Conservation (phyloP, 2,329 filamentous ascomycete genomes). For the Thielaviopsis musarum region DNA sequence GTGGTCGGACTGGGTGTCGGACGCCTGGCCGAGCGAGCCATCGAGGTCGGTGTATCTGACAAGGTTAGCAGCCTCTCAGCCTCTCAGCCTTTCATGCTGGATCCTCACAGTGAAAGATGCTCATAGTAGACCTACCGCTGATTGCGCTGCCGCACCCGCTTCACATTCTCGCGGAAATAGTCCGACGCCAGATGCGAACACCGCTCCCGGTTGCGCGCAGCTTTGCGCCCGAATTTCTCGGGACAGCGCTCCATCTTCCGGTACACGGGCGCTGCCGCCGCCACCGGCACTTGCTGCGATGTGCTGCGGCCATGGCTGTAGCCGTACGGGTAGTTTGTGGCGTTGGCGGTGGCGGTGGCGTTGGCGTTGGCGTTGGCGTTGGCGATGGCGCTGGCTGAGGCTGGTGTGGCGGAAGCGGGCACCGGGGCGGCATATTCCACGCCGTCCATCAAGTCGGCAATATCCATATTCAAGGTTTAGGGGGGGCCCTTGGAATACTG, state of each 20-base stretch:
- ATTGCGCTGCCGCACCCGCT: conserved; percentile 10
- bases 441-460: conserved; percentile 11
- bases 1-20: conserved; percentile 5
- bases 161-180: conserved; percentile 11
- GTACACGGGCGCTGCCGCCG: neutral
- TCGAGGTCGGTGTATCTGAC: conserved; percentile 5
- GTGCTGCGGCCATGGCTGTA: neutral
- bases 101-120: too few species aligned
- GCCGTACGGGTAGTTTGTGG: neutral
- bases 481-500: neutral
- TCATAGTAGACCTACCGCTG: conserved; percentile 1
- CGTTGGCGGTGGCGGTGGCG: neutral
- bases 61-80: too few species aligned
- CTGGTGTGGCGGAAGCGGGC: neutral
- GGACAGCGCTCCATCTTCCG: conserved; percentile 10
- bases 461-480: conserved; percentile 4
- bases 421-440: conserved; percentile 6
- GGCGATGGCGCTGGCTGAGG: neutral
- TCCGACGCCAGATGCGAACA: conserved; percentile 9
- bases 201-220: conserved; percentile 9
- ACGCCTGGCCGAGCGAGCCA: neutral
- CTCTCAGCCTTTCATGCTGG: too few species aligned
- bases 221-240: conserved; percentile 9
- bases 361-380: neutral
- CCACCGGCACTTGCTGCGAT: neutral